Evolutionary conservation across 164 flowering plant genomes (phyloP), one percentile per base, ranked within the genome.

Genomic region (Euptelea pleiosperma): DNA sequence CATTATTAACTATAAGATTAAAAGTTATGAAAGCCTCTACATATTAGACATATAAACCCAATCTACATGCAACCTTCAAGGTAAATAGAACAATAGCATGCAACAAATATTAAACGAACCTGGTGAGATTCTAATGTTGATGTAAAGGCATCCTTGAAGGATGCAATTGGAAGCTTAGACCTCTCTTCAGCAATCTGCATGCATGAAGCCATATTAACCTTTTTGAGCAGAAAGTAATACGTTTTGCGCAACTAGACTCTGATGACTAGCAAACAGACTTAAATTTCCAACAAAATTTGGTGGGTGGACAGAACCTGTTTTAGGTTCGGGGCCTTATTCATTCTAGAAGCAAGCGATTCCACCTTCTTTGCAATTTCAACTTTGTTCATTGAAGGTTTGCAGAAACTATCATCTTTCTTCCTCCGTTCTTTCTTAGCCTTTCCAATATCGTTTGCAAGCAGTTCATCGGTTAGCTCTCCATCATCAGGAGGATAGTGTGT

Each of bases 131-230:
- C 83, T 30, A 82, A 14, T n/a, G 86, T 65, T 7, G 93, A 82
- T 21, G 84, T 74, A 67, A 94, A 89, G 51, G 36, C 65, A 69
- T 94, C 95, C 68, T 50, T 67, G 66, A 77, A 94, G 18, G 93
- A 79, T 43, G 91, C 73, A 64, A 91, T 89, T 40, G 97, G 97
- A 68, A 94, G 96, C 69, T 78, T 89, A 52, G 80, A 76, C 70
- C 85, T 81, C 48, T 57, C 67, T 67, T 76, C 80, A 31, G 68
- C 21, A 40, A 91, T 75, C 99, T 94, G 86, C 75, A 77, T 0
- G 31, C 48, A 62, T 21, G 30, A 42, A 33, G 25, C n/a, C 26
- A 39, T n/a, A 46, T 2, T 36, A 43, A 58, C 29, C 26, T 30
- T 56, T n/a, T 18, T 39, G 8, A 36, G 26, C 25, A 42, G 35